A percentile compares a stretch with the other conserved stretches of the same genome.
These are phyloP conservation scores for Canavalia ensiformis DNA, from an alignment of 306 rosid species.

Conservation along the genomic window DNA sequence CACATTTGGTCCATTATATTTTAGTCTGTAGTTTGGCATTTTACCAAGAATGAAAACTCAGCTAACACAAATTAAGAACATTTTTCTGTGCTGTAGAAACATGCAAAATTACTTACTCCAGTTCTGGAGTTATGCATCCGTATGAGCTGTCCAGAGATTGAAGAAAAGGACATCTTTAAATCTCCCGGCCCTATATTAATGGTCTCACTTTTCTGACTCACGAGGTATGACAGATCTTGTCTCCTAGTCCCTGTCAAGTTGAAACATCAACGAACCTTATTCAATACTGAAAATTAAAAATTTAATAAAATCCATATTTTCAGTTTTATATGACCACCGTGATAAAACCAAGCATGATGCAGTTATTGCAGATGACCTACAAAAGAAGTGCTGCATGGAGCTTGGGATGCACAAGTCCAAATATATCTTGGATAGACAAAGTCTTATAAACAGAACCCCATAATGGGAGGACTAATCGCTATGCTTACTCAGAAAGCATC, in stretches of 20 bases:
- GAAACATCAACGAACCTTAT: slow-evolving; percentile 22
- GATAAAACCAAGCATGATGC: background rate
- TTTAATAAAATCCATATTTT: too few relatives aligned
- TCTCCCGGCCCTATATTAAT: slow-evolving; percentile 80
- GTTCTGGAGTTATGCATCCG: slow-evolving; percentile 73
- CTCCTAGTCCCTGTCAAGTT: slow-evolving; percentile 57
- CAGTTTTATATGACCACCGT: background rate
- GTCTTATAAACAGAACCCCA: background rate
- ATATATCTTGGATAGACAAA: background rate
- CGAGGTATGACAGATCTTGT: slow-evolving; percentile 37
- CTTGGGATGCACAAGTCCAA: background rate
- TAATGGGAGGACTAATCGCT: too few relatives aligned
- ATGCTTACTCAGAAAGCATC: background rate
- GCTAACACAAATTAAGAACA: slow-evolving; percentile 22
- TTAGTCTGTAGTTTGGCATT: background rate
- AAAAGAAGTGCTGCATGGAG: background rate
- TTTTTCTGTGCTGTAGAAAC: slow-evolving; percentile 13
- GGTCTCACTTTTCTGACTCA: slow-evolving; percentile 49
- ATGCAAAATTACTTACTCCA: slow-evolving; percentile 69
- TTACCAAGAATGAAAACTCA: background rate
- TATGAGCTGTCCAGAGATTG: slow-evolving; percentile 78
- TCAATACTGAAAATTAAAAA: too few relatives aligned
- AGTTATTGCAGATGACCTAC: background rate
- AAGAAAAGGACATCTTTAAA: slow-evolving; percentile 82
- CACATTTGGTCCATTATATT: background rate